A percentile compares a stretch with the other conserved stretches of the same genome.
Conservation (phyloP, 768 basidiomycete genomes). For the Suillus ampliporus region DNA sequence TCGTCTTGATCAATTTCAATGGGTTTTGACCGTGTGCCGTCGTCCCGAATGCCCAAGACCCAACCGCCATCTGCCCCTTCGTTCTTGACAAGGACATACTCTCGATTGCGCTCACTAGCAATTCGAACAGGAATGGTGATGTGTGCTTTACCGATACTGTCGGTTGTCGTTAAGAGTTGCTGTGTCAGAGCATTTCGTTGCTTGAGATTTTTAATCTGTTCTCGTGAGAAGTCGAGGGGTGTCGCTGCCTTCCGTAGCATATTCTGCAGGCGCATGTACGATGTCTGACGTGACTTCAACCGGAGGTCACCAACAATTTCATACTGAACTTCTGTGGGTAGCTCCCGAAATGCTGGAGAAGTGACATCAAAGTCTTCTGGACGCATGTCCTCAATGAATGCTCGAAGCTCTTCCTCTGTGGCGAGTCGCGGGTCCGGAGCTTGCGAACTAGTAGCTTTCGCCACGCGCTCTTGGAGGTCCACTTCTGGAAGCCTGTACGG, state of each 20-base stretch:
- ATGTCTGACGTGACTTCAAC: constrained; percentile 93
- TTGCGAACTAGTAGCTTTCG: constrained; percentile 61
- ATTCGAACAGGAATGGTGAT: constrained; percentile 92
- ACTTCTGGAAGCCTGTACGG: constrained; percentile 93
- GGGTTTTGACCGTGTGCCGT: constrained; percentile 83
- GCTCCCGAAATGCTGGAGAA: constrained; percentile 86
- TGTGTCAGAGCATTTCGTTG: constrained; percentile 93
- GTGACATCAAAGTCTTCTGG: constrained; percentile 95
- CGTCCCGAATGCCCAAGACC: constrained; percentile 90
- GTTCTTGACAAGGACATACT: constrained; percentile 96
- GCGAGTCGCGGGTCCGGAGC: constrained; percentile 91
- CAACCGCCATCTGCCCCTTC: constrained; percentile 88
- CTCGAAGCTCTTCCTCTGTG: constrained; percentile 91
- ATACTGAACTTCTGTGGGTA: constrained; percentile 97
- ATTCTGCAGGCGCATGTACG: constrained; percentile 86
- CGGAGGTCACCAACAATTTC: constrained; percentile 97
- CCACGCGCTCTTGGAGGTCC: constrained; percentile 66
- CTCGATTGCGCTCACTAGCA: constrained; percentile 92
- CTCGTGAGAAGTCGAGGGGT: constrained; percentile 93
- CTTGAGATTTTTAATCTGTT: constrained; percentile 90
- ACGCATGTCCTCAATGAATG: constrained; percentile 95
- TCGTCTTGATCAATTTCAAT: constrained; percentile 83
- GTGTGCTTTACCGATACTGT: constrained; percentile 89
- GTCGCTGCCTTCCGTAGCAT: constrained; percentile 85
- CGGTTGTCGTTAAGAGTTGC: constrained; percentile 89